Percentiles rank a stretch among this genome's conserved stretches.
phyloP scores from a whole-genome alignment of 2,329 filamentous ascomycete genomes.

The Cladophialophora exuberans region DNA sequence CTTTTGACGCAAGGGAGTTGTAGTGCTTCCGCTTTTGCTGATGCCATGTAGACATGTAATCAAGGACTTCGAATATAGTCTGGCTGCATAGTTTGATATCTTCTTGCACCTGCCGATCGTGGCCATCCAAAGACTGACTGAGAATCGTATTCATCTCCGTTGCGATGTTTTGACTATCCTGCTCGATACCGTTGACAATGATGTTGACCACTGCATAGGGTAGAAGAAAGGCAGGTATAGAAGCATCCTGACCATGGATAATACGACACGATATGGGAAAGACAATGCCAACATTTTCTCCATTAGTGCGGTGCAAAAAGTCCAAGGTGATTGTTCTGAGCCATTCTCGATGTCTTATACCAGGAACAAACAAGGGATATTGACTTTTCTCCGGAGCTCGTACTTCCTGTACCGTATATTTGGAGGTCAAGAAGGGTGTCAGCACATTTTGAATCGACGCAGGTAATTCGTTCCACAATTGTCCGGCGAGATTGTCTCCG shows the following conservation, averaged over 20 bases:
- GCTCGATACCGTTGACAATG: constrained; percentile 70
- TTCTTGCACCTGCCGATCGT: constrained; percentile 64
- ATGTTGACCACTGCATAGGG: constrained; percentile 86
- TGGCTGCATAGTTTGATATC: constrained; percentile 85
- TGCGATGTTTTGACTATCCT: constrained; percentile 66
- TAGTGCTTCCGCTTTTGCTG: constrained; percentile 70
- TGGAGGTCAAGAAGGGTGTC: constrained; percentile 85
- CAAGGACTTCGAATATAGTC: constrained; percentile 86
- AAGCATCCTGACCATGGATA: constrained; percentile 81
- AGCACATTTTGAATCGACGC: constrained; percentile 77
- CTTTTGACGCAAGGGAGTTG: constrained; percentile 11
- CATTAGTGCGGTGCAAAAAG: constrained; percentile 76
- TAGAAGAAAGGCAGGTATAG: constrained; percentile 83
- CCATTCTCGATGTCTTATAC: constrained; percentile 76
- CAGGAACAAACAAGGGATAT: constrained; percentile 76
- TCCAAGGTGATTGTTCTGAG: constrained; percentile 79
- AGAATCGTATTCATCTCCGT: constrained; percentile 76
- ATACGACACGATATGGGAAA: constrained; percentile 82
- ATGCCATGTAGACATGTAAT: constrained; percentile 89
- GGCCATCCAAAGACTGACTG: constrained; percentile 61
- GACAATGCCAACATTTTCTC: constrained; percentile 71
- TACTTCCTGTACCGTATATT: constrained; percentile 67
- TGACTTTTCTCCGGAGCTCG: constrained; percentile 48
- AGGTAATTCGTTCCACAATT: constrained; percentile 71
- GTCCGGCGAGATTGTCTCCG: constrained; percentile 17